Conservation (phyloP, 164 flowering plant species). For the Santalum album region DNA sequence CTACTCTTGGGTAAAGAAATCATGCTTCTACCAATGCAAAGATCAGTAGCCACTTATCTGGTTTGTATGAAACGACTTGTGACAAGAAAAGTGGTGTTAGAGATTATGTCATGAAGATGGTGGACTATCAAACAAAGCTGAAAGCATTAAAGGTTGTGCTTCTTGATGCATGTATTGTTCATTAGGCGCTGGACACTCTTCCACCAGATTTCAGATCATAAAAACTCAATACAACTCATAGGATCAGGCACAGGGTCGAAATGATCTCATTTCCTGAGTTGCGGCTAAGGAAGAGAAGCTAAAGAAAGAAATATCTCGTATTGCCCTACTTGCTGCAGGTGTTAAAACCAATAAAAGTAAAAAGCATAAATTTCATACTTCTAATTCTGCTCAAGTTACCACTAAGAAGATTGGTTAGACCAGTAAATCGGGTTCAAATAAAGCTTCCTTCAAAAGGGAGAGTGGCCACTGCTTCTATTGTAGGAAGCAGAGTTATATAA, state of each 20-base stretch:
- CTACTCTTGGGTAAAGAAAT: not conserved
- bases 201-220: not conserved
- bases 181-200: not conserved
- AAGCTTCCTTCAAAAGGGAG: not conserved
- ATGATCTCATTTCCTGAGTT: not conserved
- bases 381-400: not conserved
- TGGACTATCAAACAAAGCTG: not conserved
- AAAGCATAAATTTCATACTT: not conserved
- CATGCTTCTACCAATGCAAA: not conserved
- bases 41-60: not conserved
- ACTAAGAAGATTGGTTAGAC: not conserved
- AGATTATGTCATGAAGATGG: not conserved
- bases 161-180: not conserved
- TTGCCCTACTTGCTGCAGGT: not conserved
- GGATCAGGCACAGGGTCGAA: not conserved
- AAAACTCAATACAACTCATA: not conserved
- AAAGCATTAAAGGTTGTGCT: not conserved
- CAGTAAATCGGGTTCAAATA: not conserved
- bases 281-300: not conserved
- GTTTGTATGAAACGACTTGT: not conserved
- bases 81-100: not conserved
- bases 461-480: not conserved
- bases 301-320: not conserved
- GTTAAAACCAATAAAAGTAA: not conserved
- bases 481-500: not conserved